Evolutionary conservation across 139 green algal species (phyloP), one percentile per base, ranked within the genome.

Genomic region (Chlorella ohadii): DNA sequence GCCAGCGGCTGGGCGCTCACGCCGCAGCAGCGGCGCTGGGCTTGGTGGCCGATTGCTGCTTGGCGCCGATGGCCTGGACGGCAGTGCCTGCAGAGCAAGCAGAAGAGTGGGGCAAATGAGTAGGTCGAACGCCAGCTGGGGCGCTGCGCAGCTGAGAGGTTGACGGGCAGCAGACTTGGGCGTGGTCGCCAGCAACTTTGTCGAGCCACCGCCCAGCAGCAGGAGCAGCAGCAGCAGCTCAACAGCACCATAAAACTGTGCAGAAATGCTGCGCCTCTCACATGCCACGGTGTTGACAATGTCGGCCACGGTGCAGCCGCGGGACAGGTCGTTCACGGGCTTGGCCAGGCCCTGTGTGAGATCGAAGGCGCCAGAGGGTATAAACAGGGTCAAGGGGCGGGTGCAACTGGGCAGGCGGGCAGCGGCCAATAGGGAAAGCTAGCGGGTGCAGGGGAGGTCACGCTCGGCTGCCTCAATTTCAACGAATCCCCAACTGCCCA

Each of bases 261-360:
- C 15, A 15, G 13, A 31, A 27, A 28, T n/a, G 15, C 61, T 13
- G 23, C 36, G 27, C 16, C 5, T 28, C 73, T 86, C 82, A 86
- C 95, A 92, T 73, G 89, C 91, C 39, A 98, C 89, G 27, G 96
- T 98, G 86, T 98, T 97, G 72, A 98, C 78, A 72, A 98, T 97
- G 89, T 98, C 96, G 28, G 87, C 85, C 5, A 98, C 93, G 0
- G 96, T 98, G 87, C 96, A 98, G 72, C 96, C 96, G 13, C 96
- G 87, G 67, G 84, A 94, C 28, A 98, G 91, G 86, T 98, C 96
- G 87, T 98, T 98, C 15, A 98, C 96, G 27, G 96, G 96, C 79
- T 94, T 95, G n/a, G 83, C 55, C 67, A 98, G 88, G 65, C 96
- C 96, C 87, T 94, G 91, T 3, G 23, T 66, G 28, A 31, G 16